Base-by-base conservation (phyloP, 1,284 basidiomycete genomes). In the Nidula niveotomentosa region DNA sequence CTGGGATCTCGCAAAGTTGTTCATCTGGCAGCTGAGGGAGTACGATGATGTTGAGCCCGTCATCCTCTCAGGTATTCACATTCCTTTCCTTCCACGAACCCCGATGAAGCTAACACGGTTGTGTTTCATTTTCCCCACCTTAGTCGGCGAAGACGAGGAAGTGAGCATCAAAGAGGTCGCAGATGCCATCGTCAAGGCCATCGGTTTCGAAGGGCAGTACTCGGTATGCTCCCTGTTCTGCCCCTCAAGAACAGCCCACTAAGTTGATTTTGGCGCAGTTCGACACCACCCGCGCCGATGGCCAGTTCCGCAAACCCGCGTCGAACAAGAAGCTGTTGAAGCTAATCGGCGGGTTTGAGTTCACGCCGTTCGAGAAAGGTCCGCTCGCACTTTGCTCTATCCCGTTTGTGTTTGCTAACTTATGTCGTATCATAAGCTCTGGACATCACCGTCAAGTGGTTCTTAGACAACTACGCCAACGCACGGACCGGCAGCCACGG, bases 241-340 rank as follows among this genome's bases (percentile, higher is more conserved):
- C 9, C 18, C n/a, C n/a, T 46, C 9, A 8, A 46, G 49, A 10
- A 39, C 30, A 6, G 9, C 36, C 39, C 8, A 12, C 18, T 36
- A 39, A 51, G 10, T 9, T 34, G 37, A 43, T 10, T 34, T 44
- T 9, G 18, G 8, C 23, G 18, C 10, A 80, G 79, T 91, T 90
- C 67, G 87, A 91, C 66, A 83, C 85, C 52, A 78, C 77, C 17
- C 77, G 77, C 46, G 80, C 90, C 2, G 92, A 96, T 63, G 94
- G 94, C 1, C 94, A 96, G 70, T 94, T 88, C 81, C 88, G 94
- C 61, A 96, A 96, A 74, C 93, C 93, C 0, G 94, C 94, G n/a
- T 92, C 91, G 45, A 96, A 96, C 72, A 85, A 82, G 65, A 95
- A 94, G 71, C 75, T 96, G 5, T 67, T 90, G 36, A 73, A 72